Conservation (phyloP, 495 filamentous ascomycete species). For the Aspergillus ostianus region DNA sequence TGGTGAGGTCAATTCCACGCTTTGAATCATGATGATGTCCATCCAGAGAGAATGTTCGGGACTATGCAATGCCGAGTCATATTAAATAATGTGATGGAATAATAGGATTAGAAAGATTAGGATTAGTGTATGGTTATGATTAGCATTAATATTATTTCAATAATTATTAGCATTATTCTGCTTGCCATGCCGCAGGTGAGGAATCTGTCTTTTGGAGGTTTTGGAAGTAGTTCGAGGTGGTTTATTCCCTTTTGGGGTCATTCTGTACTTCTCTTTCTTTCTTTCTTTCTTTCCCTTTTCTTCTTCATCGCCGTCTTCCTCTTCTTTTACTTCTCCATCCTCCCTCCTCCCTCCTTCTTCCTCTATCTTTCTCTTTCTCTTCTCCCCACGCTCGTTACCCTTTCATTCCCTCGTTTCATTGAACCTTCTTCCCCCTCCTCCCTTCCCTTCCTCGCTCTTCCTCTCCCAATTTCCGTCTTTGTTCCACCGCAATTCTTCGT, state of each 20-base stretch:
- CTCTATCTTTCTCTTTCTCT: constrained; percentile 4
- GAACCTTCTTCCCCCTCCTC: constrained; percentile 8
- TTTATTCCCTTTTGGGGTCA: background rate
- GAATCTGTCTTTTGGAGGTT: background rate
- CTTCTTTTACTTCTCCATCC: background rate
- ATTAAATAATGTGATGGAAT: background rate
- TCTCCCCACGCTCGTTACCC: constrained; percentile 5
- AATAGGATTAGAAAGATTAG: background rate
- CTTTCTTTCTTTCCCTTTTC: background rate
- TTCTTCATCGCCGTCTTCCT: no score
- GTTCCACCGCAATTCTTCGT: constrained; percentile 4
- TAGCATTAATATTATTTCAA: background rate
- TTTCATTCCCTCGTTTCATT: constrained; percentile 4
- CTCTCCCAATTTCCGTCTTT: background rate
- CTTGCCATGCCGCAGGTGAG: background rate
- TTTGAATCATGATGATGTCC: background rate
- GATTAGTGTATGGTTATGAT: no score
- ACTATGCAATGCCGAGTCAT: background rate
- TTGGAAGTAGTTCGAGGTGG: background rate
- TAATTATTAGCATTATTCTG: background rate
- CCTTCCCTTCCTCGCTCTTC: constrained; percentile 3
- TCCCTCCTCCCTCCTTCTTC: constrained; percentile 3
- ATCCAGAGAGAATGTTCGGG: background rate
- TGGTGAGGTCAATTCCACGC: background rate
- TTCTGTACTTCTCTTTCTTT: background rate